These are phyloP conservation scores for Dryadomyces quercivorus DNA, from an alignment of 2,329 filamentous ascomycete species.

Conservation along the genomic window DNA sequence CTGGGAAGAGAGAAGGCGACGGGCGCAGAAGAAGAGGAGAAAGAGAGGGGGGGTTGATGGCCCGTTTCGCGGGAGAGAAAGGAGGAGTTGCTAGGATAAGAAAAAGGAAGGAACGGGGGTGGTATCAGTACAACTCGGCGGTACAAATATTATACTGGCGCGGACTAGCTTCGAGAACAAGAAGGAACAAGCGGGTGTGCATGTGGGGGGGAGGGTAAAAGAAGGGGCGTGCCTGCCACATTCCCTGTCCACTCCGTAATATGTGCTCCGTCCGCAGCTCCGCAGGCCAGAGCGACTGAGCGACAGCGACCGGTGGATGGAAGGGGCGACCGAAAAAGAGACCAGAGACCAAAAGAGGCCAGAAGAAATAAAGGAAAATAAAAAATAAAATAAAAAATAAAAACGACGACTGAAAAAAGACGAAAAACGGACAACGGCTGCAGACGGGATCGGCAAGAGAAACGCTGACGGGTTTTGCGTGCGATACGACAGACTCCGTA, in stretches of 20 bases:
- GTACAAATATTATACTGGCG: conserved; percentile 3
- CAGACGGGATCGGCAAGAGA: too few relatives aligned
- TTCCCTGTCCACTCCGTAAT: conserved; percentile 1
- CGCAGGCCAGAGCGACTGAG: not conserved
- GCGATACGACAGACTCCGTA: too few relatives aligned
- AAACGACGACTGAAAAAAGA: not conserved
- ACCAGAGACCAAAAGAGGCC: too few relatives aligned
- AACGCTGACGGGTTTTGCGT: too few relatives aligned
- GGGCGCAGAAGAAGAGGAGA: not conserved
- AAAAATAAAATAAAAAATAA: not conserved
- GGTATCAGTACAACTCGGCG: not conserved
- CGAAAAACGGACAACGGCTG: not conserved
- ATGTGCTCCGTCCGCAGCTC: not conserved
- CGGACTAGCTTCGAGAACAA: conserved; percentile 10
- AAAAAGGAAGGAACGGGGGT: not conserved
- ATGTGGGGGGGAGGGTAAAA: not conserved
- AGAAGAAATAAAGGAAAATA: not conserved
- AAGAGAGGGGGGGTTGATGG: not conserved
- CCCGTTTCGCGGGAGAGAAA: not conserved
- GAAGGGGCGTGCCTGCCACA: conserved; percentile 7
- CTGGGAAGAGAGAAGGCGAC: not conserved
- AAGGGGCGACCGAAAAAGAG: not conserved
- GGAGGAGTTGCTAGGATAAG: not conserved
- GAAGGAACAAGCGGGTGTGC: conserved; percentile 8
- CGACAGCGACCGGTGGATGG: too few relatives aligned